Evolutionary conservation across 139 green algal genomes (phyloP).

Genomic region (Coelastrella sp.): DNA sequence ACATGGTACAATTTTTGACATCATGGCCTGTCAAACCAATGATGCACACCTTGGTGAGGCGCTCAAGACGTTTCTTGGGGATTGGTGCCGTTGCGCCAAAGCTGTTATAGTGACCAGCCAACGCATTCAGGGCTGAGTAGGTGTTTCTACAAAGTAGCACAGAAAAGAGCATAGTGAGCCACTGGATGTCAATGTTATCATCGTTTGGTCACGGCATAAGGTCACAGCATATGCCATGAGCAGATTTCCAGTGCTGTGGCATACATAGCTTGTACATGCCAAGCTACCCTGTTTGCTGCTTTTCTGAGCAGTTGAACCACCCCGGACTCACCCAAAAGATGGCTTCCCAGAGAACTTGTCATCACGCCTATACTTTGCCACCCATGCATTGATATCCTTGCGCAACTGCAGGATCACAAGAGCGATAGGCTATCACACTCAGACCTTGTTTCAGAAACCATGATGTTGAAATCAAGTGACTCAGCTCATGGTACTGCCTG

Average conservation of each 20-base stretch:
- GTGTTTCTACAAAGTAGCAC: slow-evolving; percentile 78
- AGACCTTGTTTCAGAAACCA: too few relatives aligned
- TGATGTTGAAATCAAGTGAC: too few relatives aligned
- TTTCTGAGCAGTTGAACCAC: neutral
- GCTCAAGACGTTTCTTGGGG: slow-evolving; percentile 92
- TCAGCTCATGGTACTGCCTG: too few relatives aligned
- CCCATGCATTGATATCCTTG: slow-evolving; percentile 87
- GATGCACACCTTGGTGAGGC: slow-evolving; percentile 89
- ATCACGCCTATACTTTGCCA: slow-evolving; percentile 86
- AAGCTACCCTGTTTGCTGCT: neutral
- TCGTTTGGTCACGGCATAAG: too few relatives aligned
- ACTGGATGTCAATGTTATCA: too few relatives aligned
- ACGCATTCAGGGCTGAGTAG: slow-evolving; percentile 91
- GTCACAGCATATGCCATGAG: too few relatives aligned
- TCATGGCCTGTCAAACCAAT: too few relatives aligned
- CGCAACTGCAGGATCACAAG: slow-evolving; percentile 55
- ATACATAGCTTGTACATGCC: too few relatives aligned
- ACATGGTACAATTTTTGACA: too few relatives aligned
- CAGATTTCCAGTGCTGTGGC: too few relatives aligned
- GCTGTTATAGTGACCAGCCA: slow-evolving; percentile 94
- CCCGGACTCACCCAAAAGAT: slow-evolving; percentile 82
- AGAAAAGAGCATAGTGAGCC: neutral
- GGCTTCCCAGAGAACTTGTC: slow-evolving; percentile 76
- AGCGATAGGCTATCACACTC: neutral
- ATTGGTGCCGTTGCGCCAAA: slow-evolving; percentile 87